Evolutionary conservation across 208 protist species (phyloP), one percentile per base, ranked within the genome.

Genomic region (Trypanosoma avium): DNA sequence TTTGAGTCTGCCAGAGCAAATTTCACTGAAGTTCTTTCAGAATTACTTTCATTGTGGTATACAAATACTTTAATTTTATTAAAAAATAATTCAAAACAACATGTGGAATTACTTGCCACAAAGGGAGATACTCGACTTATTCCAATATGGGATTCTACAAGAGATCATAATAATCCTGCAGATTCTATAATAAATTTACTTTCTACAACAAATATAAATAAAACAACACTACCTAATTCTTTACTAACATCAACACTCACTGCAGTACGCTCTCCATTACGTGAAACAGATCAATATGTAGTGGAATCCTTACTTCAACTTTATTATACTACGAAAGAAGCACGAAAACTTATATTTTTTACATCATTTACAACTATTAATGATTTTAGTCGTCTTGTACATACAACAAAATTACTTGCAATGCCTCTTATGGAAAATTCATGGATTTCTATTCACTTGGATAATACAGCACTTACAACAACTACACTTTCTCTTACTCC

Each of bases 291-390:
- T 22, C 57, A 59, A 0, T 42, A 40, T 15, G 59, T 73, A 9
- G 33, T 73, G 15, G 30, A 55, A 4, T n/a, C 32, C 21, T 33
- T 73, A 30, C 32, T 45, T 24, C 40, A 61, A 13, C 19, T 52
- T 10, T 33, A 52, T 26, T 22, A 52, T 24, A 8, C 9, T 15
- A 13, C 53, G n/a, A n/a, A n/a, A n/a, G n/a, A n/a, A n/a, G n/a
- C n/a, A n/a, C n/a, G n/a, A n/a, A n/a, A n/a, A n/a, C n/a, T 73
- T 36, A 19, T 73, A 24, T 73, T 73, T 26, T 61, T 73, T 26
- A 73, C 67, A 61, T 46, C 67, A 6, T 73, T 73, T 61, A 73
- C 59, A 22, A 57, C 49, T 12, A 73, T 73, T 29, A 52, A 33
- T 24, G 59, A 73, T 43, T 73, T 73, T 40, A 54, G 47, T 43